phyloP scores from a whole-genome alignment of 2,329 filamentous ascomycete species.

The Pestalotiopsis sp. region DNA sequence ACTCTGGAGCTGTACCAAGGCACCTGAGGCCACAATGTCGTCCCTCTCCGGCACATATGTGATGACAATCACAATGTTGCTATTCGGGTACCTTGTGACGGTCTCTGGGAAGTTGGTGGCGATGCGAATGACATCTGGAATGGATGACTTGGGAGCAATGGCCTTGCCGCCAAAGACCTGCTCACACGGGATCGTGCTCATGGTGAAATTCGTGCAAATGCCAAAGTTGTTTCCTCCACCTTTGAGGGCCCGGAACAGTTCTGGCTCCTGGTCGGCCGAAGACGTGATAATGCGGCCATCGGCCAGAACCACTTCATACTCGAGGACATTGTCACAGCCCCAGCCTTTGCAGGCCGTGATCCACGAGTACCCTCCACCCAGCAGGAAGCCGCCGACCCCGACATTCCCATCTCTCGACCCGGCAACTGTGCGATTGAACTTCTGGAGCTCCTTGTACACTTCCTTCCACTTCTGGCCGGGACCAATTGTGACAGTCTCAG shows the following conservation, averaged over 20 bases:
- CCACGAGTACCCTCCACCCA: slow-evolving; percentile 19
- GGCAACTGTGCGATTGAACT: neutral
- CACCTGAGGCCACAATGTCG: slow-evolving; percentile 14
- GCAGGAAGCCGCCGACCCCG: slow-evolving; percentile 18
- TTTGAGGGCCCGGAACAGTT: slow-evolving; percentile 44
- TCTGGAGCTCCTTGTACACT: neutral
- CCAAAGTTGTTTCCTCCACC: slow-evolving; percentile 43
- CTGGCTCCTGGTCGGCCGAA: slow-evolving; percentile 14
- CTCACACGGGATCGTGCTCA: slow-evolving; percentile 22
- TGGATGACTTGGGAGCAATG: slow-evolving; percentile 11
- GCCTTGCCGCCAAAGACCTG: slow-evolving; percentile 25
- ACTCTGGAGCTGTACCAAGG: slow-evolving; percentile 16
- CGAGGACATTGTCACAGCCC: slow-evolving; percentile 9
- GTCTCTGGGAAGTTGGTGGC: slow-evolving; percentile 13
- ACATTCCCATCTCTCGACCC: slow-evolving; percentile 13
- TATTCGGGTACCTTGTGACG: slow-evolving; percentile 15
- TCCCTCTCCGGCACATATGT: slow-evolving; percentile 19
- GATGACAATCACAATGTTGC: slow-evolving; percentile 21
- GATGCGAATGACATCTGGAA: slow-evolving; percentile 17
- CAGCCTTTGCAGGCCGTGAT: slow-evolving; percentile 9
- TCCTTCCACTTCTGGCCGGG: neutral
- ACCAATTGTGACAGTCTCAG: neutral
- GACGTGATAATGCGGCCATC: slow-evolving; percentile 4
- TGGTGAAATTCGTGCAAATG: slow-evolving; percentile 21
- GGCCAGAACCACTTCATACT: slow-evolving; percentile 4